phyloP scores from a whole-genome alignment of 2,329 filamentous ascomycete species.

The Beauveria varroae region DNA sequence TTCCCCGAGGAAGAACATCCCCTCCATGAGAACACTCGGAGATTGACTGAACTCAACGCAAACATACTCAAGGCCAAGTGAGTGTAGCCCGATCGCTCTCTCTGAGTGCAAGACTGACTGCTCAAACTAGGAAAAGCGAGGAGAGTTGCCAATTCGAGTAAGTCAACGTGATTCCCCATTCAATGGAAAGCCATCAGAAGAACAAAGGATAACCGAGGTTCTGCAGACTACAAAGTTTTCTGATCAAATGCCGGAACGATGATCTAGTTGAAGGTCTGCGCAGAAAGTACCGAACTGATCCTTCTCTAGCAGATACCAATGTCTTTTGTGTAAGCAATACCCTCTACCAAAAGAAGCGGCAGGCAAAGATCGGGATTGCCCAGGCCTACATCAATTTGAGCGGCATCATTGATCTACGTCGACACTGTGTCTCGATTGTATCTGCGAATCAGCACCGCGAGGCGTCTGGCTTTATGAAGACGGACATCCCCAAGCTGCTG shows the following conservation, averaged over 20 bases:
- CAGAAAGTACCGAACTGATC: slow-evolving; percentile 20
- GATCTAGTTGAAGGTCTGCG: slow-evolving; percentile 24
- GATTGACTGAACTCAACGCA: neutral
- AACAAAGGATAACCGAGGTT: slow-evolving; percentile 23
- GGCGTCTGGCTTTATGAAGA: slow-evolving; percentile 29
- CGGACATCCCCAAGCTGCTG: slow-evolving; percentile 34
- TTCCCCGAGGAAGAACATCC: neutral
- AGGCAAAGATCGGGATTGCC: slow-evolving; percentile 17
- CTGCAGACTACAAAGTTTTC: neutral
- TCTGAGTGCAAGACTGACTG: neutral
- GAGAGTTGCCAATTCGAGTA: slow-evolving; percentile 18
- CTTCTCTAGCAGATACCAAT: slow-evolving; percentile 18
- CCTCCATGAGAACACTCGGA: neutral
- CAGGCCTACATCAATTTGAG: slow-evolving; percentile 30
- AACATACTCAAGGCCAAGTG: neutral
- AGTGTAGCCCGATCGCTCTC: neutral
- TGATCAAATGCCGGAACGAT: slow-evolving; percentile 32
- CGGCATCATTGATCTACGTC: slow-evolving; percentile 33
- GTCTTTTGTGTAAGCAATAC: slow-evolving; percentile 40
- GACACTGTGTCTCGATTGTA: slow-evolving; percentile 38
- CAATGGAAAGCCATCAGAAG: neutral
- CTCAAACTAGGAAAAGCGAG: neutral
- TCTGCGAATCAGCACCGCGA: slow-evolving; percentile 31
- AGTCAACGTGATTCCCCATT: slow-evolving; percentile 8
- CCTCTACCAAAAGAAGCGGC: slow-evolving; percentile 32